Conservation (phyloP, 2,329 filamentous ascomycete species). For the Trichocomaceae sp. region DNA sequence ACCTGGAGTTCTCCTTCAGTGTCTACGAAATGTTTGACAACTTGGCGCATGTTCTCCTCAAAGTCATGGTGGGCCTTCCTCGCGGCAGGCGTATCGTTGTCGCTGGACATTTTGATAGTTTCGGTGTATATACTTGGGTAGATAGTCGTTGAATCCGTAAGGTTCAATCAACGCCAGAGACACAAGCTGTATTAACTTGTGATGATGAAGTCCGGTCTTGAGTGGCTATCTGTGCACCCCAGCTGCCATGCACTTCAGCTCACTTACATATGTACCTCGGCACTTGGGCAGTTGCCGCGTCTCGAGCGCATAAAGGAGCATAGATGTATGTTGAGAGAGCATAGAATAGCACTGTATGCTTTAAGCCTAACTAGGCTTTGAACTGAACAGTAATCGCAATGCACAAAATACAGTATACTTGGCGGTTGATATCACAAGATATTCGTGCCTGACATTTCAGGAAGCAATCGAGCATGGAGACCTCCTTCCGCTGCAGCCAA, state of each 20-base stretch:
- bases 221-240: not conserved
- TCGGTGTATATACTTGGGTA: not conserved
- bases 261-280: not conserved
- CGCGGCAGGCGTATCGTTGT: not conserved
- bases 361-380: not conserved
- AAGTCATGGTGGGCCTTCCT: not conserved
- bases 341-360: not conserved
- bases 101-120: not conserved
- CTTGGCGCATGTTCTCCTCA: not conserved
- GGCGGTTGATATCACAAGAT: not conserved
- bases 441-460: not conserved
- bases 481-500: slow-evolving; percentile 8
- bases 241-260: not conserved
- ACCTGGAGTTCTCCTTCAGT: not conserved
- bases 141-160: not conserved
- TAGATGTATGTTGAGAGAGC: not conserved
- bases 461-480: not conserved
- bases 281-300: not conserved
- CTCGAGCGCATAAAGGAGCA: not conserved
- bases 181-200: not conserved
- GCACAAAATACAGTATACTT: not conserved
- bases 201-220: not conserved
- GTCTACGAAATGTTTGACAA: not conserved
- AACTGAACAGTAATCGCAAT: not conserved
- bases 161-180: not conserved